Evolutionary conservation across 1,139 yeast genomes (phyloP).

Genomic region (Zygoascus hellenicus): DNA sequence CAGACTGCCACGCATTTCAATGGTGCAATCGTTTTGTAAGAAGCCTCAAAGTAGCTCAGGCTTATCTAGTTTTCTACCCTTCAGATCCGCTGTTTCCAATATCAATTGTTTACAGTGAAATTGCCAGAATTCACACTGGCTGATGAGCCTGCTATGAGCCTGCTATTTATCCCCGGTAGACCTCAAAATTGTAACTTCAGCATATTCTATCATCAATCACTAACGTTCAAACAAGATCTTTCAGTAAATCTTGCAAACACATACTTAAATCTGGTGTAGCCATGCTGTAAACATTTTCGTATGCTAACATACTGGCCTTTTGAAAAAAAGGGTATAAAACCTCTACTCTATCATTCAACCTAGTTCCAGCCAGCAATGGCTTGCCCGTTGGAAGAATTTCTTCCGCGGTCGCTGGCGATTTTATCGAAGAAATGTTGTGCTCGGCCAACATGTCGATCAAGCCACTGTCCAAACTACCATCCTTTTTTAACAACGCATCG

Average conservation of each 20-base stretch:
- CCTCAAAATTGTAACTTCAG: no score
- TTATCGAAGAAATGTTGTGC: background rate
- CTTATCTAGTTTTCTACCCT: no score
- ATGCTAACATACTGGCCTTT: constrained; percentile 62
- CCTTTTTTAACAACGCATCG: constrained; percentile 48
- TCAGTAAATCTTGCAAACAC: constrained; percentile 49
- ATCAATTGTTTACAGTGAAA: no score
- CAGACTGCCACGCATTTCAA: no score
- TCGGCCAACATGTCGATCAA: constrained; percentile 17
- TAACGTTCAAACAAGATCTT: constrained; percentile 43
- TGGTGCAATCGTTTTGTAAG: no score
- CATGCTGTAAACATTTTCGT: constrained; percentile 64
- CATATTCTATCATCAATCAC: no score
- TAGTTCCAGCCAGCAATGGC: constrained; percentile 13
- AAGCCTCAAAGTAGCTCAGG: no score
- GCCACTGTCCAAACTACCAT: constrained; percentile 34
- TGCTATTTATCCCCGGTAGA: no score
- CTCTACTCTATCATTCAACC: constrained; percentile 28
- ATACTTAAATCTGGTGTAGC: constrained; percentile 43
- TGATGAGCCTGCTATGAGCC: no score
- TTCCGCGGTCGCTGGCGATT: constrained; percentile 15
- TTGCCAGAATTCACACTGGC: no score
- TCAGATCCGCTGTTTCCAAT: no score
- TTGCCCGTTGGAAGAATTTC: constrained; percentile 4
- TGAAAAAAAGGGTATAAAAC: constrained; percentile 65